Base-by-base conservation (phyloP, 306 rosid genomes). In the Casuarina cunninghamiana region DNA sequence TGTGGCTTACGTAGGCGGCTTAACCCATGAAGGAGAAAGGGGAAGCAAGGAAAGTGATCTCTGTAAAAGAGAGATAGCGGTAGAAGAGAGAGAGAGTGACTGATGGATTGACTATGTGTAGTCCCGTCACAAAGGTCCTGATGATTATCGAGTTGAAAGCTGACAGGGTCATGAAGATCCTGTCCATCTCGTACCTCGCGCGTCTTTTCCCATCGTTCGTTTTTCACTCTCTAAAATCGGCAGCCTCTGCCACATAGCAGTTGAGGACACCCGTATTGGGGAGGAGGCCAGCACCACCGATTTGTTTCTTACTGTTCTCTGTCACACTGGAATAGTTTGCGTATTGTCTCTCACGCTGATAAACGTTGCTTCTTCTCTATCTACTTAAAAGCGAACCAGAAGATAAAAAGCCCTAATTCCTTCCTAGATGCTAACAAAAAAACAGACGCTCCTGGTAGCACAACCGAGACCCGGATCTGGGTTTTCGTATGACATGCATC, bases 81-180 rank as follows among this genome's bases (percentile, higher is more conserved):
- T 11, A 21, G 60, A 12, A 6, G 10, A n/a, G 35, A 38, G 51
- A 38, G 32, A 2, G 11, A 72, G 44, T 72, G 3, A 35, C 73
- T 75, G 77, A 78, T 85, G 79, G 82, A 82, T 73, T 83, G 82
- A 78, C 76, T 72, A 72, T 73, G 94, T 81, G 38, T 82, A 77
- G 90, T 86, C 90, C 84, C 91, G 80, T 90, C 94, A 82, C 71
- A 62, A 61, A 48, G 50, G 82, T 83, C 72, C 39, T 75, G 69
- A 86, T 82, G 75, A 73, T 76, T 74, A 75, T 46, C 58, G 32
- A 68, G 17, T 71, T 72, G 78, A 72, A 76, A 74, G 76, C 77
- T 71, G 69, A 53, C 69, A 37, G 35, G 4, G 5, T 45, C 66
- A 37, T 13, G 42, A 75, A 79, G 57, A 79, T 79, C 80, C 75